These are phyloP conservation scores for Ilyonectria mors-panacis DNA, from an alignment of 2,329 filamentous ascomycete genomes.

Conservation along the genomic window DNA sequence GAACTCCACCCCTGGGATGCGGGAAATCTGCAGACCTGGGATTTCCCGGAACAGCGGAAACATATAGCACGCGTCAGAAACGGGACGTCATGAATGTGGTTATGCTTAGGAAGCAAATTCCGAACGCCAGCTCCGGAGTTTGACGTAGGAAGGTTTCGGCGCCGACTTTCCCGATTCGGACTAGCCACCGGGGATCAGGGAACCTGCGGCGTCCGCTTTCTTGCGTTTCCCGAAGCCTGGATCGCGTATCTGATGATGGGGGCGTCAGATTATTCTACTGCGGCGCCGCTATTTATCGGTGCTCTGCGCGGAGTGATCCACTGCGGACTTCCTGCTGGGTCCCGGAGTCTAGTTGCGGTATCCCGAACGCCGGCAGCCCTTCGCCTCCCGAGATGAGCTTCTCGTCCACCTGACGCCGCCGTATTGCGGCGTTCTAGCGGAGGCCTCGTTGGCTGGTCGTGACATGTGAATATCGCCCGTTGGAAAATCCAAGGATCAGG, in stretches of 20 bases:
- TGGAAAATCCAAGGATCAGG: conserved; percentile 4
- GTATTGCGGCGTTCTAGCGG: background rate
- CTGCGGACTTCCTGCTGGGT: background rate
- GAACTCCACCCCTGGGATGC: conserved; percentile 10
- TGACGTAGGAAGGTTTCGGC: conserved; percentile 21
- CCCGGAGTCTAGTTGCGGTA: background rate
- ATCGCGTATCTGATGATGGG: background rate
- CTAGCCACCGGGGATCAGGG: conserved; percentile 18
- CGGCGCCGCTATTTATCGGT: conserved; percentile 7
- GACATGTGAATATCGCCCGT: background rate
- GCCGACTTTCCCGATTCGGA: conserved; percentile 36
- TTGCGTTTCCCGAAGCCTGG: conserved; percentile 5
- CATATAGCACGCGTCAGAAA: conserved; percentile 24
- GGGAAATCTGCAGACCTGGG: conserved; percentile 10
- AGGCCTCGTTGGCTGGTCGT: background rate
- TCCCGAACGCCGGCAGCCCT: background rate
- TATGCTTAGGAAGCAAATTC: conserved; percentile 13
- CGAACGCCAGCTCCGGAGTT: conserved; percentile 1
- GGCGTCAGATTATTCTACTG: background rate
- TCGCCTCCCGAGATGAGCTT: conserved; percentile 10
- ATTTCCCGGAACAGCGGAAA: conserved; percentile 21
- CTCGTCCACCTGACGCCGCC: background rate
- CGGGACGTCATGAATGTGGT: conserved; percentile 13
- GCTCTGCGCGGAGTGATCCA: background rate
- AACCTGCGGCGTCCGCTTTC: background rate